These are phyloP conservation scores for Fusarium pseudocircinatum DNA, from an alignment of 2,329 filamentous ascomycete genomes.

Conservation along the genomic window DNA sequence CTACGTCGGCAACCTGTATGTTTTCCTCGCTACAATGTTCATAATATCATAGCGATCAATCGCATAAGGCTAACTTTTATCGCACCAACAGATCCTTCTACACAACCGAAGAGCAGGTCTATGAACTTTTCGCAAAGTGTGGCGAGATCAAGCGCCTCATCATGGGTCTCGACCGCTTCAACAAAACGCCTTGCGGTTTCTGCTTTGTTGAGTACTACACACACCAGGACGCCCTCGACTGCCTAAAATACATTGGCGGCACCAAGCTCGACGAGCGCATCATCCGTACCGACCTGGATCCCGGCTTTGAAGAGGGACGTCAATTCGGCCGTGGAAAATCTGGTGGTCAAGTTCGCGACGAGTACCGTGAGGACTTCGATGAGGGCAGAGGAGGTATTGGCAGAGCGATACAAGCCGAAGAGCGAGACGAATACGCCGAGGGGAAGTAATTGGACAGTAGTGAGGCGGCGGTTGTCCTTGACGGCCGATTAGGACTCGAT, in stretches of 20 bases:
- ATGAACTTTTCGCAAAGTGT: slow-evolving; percentile 95
- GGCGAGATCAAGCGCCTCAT: slow-evolving; percentile 98
- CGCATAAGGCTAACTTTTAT: slow-evolving; percentile 16
- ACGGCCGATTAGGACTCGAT: slow-evolving; percentile 33
- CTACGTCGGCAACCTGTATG: slow-evolving; percentile 93
- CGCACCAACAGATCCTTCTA: slow-evolving; percentile 79
- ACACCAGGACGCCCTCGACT: slow-evolving; percentile 95
- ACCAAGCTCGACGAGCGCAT: slow-evolving; percentile 98
- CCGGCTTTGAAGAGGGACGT: slow-evolving; percentile 93
- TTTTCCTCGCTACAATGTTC: neutral
- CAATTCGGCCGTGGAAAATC: slow-evolving; percentile 97
- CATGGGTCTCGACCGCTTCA: slow-evolving; percentile 97
- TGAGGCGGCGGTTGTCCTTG: neutral
- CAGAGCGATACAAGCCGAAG: slow-evolving; percentile 72
- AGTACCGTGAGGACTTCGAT: slow-evolving; percentile 97
- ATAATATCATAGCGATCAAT: neutral
- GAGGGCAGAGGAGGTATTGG: slow-evolving; percentile 92
- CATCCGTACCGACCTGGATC: slow-evolving; percentile 94
- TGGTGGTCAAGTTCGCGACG: slow-evolving; percentile 95
- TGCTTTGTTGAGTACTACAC: slow-evolving; percentile 99
- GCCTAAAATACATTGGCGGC: slow-evolving; percentile 97
- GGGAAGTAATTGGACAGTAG: slow-evolving; percentile 36
- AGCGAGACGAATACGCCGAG: slow-evolving; percentile 53
- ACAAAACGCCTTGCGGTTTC: slow-evolving; percentile 98
- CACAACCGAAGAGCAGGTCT: slow-evolving; percentile 98